Percentiles rank a stretch among this genome's conserved stretches.
Evolutionary conservation across 1,284 basidiomycete species (phyloP).

Genomic region (Heimioporus punctisporus): DNA sequence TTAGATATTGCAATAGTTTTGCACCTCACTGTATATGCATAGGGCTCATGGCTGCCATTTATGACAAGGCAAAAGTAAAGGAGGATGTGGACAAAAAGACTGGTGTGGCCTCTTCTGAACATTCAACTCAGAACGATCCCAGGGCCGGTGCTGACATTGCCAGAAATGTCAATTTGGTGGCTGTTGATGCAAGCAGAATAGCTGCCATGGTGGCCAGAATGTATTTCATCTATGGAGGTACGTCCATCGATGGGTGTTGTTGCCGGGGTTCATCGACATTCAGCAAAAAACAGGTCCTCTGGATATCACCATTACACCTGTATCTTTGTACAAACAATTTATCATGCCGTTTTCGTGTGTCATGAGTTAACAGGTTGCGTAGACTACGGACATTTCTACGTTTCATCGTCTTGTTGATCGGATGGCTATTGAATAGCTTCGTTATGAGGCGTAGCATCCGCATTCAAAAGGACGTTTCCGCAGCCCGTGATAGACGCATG

Average conservation of each 20-base stretch:
- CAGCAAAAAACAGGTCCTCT: constrained; percentile 62
- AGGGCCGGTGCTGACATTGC: constrained; percentile 74
- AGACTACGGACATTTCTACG: constrained; percentile 89
- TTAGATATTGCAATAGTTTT: no score
- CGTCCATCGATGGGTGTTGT: constrained; percentile 4
- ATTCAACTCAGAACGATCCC: constrained; percentile 46
- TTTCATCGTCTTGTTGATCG: constrained; percentile 73
- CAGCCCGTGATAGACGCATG: constrained; percentile 86
- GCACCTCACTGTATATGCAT: constrained; percentile 59
- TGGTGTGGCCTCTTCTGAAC: constrained; percentile 11
- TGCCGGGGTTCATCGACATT: not conserved
- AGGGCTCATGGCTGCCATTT: constrained; percentile 76
- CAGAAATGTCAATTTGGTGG: constrained; percentile 83
- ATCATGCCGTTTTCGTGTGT: not conserved
- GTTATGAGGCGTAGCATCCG: constrained; percentile 62
- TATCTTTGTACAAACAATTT: constrained; percentile 82
- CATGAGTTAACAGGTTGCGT: not conserved
- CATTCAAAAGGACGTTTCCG: constrained; percentile 75
- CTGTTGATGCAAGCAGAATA: constrained; percentile 65
- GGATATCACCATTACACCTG: constrained; percentile 76
- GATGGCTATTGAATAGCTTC: constrained; percentile 75
- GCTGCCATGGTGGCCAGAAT: constrained; percentile 49
- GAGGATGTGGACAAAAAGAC: constrained; percentile 20
- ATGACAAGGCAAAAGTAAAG: constrained; percentile 62
- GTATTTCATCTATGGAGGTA: constrained; percentile 70